Evolutionary conservation across 1,139 yeast species (phyloP).

Genomic region (Sugiyamaella japonica): DNA sequence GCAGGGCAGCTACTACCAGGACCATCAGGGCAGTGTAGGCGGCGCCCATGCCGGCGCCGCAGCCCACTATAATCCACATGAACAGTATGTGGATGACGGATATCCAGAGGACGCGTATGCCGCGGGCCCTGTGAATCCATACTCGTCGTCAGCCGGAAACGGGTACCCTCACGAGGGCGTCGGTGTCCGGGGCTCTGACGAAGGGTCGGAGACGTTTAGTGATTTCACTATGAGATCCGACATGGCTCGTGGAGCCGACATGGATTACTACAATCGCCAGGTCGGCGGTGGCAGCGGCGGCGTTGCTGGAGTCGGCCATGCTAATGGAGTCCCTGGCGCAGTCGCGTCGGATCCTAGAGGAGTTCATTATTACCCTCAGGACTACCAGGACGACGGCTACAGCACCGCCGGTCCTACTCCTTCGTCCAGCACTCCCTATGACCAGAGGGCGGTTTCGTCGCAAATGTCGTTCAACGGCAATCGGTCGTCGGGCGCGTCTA

Average conservation of each 20-base stretch:
- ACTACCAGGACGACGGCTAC: conserved; percentile 37
- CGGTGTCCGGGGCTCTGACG: conserved; percentile 38
- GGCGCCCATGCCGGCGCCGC: conserved; percentile 25
- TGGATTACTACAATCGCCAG: conserved; percentile 42
- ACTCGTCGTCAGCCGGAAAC: conserved; percentile 34
- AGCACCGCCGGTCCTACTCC: conserved; percentile 23
- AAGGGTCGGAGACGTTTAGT: conserved; percentile 45
- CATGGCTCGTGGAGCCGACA: conserved; percentile 42
- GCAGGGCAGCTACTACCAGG: conserved; percentile 35
- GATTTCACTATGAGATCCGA: conserved; percentile 49
- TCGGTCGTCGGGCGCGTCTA: conserved; percentile 92
- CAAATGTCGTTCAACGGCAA: conserved; percentile 65
- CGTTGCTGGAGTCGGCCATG: not conserved
- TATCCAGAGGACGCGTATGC: conserved; percentile 41
- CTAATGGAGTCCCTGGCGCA: conserved; percentile 17
- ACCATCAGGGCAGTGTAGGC: conserved; percentile 11
- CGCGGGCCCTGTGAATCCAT: conserved; percentile 39
- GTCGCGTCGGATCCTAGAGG: conserved; percentile 33
- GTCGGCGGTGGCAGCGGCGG: conserved; percentile 36
- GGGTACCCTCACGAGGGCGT: conserved; percentile 34
- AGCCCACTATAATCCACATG: conserved; percentile 36
- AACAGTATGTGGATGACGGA: conserved; percentile 40
- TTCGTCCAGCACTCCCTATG: conserved; percentile 16
- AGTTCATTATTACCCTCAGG: conserved; percentile 42
- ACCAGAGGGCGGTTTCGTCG: conserved; percentile 37